These are phyloP conservation scores for Lagenidium giganteum DNA, from an alignment of 352 stramenopile genomes.

Conservation along the genomic window DNA sequence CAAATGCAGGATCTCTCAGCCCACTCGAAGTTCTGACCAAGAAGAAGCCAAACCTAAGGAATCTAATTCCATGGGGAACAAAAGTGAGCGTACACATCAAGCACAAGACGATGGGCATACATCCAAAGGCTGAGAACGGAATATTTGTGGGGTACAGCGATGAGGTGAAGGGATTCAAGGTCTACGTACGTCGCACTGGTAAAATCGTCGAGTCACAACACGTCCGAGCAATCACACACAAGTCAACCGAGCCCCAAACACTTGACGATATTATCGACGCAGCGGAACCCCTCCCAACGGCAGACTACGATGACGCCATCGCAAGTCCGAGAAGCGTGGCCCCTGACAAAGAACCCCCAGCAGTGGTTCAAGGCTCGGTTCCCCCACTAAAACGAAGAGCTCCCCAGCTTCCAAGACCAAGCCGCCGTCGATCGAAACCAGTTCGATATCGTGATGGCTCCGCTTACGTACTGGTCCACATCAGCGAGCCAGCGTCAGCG, in stretches of 20 bases:
- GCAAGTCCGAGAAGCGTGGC: no score
- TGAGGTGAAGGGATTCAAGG: background rate
- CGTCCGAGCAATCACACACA: no score
- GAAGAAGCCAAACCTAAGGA: background rate
- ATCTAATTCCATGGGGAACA: background rate
- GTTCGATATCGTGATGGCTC: no score
- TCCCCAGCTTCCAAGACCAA: no score
- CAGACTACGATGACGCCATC: no score
- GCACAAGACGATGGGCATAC: background rate
- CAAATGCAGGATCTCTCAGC: background rate
- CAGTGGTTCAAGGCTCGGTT: no score
- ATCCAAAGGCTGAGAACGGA: background rate
- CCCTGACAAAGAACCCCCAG: no score
- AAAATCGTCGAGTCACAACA: background rate
- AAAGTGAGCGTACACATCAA: background rate
- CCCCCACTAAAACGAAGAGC: no score
- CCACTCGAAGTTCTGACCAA: background rate
- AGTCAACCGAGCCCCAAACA: no score
- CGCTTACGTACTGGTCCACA: background rate
- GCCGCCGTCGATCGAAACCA: no score
- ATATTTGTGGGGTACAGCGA: background rate
- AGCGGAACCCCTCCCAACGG: no score
- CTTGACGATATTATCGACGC: no score
- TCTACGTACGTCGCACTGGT: background rate
- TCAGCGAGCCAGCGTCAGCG: background rate